Evolutionary conservation across 495 filamentous ascomycete species (phyloP), one percentile per base, ranked within the genome.

Genomic region (Aspergillus homomorphus): DNA sequence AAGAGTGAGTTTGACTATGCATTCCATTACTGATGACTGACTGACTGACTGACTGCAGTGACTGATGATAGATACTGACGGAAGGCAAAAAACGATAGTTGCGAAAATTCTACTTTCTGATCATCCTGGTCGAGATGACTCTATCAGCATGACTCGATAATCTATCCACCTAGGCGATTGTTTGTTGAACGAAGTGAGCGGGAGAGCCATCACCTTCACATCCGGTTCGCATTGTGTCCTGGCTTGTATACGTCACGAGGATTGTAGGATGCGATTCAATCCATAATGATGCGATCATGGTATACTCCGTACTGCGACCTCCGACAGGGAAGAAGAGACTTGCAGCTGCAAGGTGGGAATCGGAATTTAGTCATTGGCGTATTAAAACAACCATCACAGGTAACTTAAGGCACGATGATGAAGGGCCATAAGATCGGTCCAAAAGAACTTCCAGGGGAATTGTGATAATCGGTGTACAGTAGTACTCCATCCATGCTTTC

Each of bases 261-360:
- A 38, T 38, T 5, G 33, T 38, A 38, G 33, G 45, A 20, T 46
- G n/a, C 8, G 45, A 46, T 4, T 46, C 22, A 12, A 46, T 46
- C 30, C 21, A 51, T 51, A 16, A 16, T 24, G 48, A 51, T 51
- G 23, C 28, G 24, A 51, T 51, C 12, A 38, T 38, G 33, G 33
- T 38, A 38, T 38, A 38, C 15, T 38, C 33, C 33, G 33, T 12
- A 24, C 48, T 50, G 24, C 48, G 22, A 51, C 21, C 18, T 28
- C 22, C 48, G 48, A 51, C 48, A 51, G 24, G 48, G 48, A 51
- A 51, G 14, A 18, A 38, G 33, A 38, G 23, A 10, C 48, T 18
- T 51, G 48, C 48, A 51, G 48, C 16, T 51, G 48, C 48, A 51
- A 51, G 48, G 48, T 51, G 23, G n/a, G 10, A 28, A 24, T 28